These are phyloP conservation scores for Heterobasidion occidentale DNA, from an alignment of 1,284 basidiomycete species.

Conservation along the genomic window DNA sequence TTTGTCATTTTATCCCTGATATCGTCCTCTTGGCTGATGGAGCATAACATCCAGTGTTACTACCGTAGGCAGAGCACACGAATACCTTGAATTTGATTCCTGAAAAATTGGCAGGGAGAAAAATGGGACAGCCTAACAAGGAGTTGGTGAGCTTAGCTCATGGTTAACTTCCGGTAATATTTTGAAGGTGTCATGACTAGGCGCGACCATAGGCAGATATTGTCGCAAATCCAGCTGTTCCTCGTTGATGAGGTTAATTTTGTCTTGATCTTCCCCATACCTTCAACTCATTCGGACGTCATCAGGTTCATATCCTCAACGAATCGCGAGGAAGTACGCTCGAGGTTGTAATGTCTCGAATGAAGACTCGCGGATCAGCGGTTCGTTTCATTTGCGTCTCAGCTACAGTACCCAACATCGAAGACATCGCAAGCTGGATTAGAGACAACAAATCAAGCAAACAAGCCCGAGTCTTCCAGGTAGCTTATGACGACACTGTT, in stretches of 20 bases:
- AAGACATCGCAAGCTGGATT: slow-evolving; percentile 88
- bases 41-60: slow-evolving; percentile 47
- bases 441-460: slow-evolving; percentile 37
- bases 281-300: background rate
- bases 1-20: slow-evolving; percentile 20
- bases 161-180: background rate
- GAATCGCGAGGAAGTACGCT: slow-evolving; percentile 86
- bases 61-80: slow-evolving; percentile 39
- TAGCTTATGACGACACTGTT: slow-evolving; percentile 16
- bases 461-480: slow-evolving; percentile 70
- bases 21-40: background rate
- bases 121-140: slow-evolving; percentile 93
- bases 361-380: slow-evolving; percentile 66
- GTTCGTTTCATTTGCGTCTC: slow-evolving; percentile 87
- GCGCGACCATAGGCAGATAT: slow-evolving; percentile 54
- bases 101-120: slow-evolving; percentile 58
- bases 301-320: slow-evolving; percentile 85
- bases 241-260: slow-evolving; percentile 81
- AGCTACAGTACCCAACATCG: slow-evolving; percentile 91
- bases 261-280: background rate
- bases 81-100: background rate
- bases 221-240: slow-evolving; percentile 69
- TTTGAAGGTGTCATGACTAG: slow-evolving; percentile 25
- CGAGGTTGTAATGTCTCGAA: slow-evolving; percentile 91
- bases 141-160: slow-evolving; percentile 45